Conservation (phyloP, 208 protist genomes). For the Acanthamoeba lenticulata region DNA sequence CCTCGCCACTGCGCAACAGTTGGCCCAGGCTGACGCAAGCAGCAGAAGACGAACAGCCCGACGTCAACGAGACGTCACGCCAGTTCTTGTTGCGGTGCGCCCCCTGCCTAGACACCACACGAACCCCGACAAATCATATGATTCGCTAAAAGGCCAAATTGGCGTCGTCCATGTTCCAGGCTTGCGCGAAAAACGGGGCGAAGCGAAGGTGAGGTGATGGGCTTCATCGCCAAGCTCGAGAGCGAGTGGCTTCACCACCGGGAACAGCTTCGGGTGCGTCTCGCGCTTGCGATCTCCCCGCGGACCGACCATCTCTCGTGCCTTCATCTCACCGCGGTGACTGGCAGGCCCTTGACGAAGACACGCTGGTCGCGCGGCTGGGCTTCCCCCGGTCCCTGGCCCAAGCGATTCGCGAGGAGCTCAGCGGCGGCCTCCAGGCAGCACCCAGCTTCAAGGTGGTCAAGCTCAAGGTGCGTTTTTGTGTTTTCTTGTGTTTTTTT, state of each 20-base stretch:
- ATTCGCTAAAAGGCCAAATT: too few relatives aligned
- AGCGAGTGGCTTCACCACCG: conserved; percentile 24
- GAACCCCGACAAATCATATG: too few relatives aligned
- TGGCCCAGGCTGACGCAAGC: background rate
- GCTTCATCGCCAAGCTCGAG: conserved; percentile 30
- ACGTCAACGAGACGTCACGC: background rate
- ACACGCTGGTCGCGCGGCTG: background rate
- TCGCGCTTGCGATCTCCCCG: too few relatives aligned
- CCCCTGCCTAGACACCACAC: background rate
- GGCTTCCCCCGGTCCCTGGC: conserved; percentile 16
- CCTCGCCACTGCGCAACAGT: too few relatives aligned
- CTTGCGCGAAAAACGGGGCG: background rate
- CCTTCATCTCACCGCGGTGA: too few relatives aligned
- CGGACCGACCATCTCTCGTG: background rate
- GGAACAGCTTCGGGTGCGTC: background rate
- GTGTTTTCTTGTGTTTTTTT: background rate
- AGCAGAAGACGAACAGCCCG: background rate
- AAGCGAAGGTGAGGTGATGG: background rate
- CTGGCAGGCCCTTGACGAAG: conserved; percentile 32
- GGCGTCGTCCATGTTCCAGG: background rate
- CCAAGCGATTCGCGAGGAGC: background rate
- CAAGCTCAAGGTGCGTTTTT: background rate
- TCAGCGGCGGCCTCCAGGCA: background rate
- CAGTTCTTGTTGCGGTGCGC: background rate
- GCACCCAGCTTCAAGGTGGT: background rate